Conservation (phyloP, 768 basidiomycete genomes). For the Pisolithus tinctorius region DNA sequence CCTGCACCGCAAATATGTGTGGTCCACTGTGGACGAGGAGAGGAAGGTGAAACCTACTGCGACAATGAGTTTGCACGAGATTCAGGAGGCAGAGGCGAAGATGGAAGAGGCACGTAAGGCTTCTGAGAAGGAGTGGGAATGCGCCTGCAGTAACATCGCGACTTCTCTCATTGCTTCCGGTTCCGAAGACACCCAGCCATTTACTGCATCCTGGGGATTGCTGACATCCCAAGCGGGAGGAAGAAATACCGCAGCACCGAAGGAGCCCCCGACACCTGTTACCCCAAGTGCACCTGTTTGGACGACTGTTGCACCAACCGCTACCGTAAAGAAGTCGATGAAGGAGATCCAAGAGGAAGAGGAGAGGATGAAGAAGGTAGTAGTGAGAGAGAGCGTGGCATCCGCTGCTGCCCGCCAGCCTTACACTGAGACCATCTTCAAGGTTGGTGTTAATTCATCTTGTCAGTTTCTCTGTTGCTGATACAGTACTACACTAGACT, state of each 20-base stretch:
- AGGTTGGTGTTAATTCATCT: conserved; percentile 37
- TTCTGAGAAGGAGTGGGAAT: conserved; percentile 66
- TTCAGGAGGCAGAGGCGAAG: conserved; percentile 89
- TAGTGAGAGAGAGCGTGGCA: conserved; percentile 22
- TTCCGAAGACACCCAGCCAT: conserved; percentile 12
- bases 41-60: conserved; percentile 44
- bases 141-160: conserved; percentile 38
- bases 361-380: too few species aligned
- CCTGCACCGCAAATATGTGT: conserved; percentile 44
- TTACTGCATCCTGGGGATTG: too few species aligned
- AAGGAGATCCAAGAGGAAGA: too few species aligned
- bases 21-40: conserved; percentile 64
- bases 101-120: conserved; percentile 71
- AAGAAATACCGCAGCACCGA: too few species aligned
- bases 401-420: conserved; percentile 55
- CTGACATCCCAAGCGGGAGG: too few species aligned
- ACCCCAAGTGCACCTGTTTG: too few species aligned
- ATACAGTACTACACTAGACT: conserved; percentile 18
- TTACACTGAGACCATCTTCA: conserved; percentile 74
- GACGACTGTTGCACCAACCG: too few species aligned
- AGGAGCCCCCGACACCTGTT: too few species aligned
- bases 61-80: conserved; percentile 77
- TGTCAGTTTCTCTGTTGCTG: too few species aligned
- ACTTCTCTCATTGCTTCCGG: conserved; percentile 37
- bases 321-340: too few species aligned